Conservation (phyloP, 2,329 filamentous ascomycete species). For the Didymella lethalis region DNA sequence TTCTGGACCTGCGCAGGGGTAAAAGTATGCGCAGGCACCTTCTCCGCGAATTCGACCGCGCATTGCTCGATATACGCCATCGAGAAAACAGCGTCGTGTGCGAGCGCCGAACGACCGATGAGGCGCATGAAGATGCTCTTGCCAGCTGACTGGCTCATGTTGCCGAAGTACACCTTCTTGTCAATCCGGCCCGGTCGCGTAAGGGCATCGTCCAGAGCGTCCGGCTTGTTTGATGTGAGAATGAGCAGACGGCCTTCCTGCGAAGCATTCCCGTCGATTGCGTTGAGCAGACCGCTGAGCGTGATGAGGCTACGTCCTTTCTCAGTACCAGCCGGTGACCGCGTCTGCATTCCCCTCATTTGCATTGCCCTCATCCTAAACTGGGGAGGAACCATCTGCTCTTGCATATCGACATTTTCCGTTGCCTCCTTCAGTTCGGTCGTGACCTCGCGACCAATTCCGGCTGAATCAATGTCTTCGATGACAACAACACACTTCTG, state of each 20-base stretch:
- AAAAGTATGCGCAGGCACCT: constrained; percentile 39
- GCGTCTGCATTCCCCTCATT: not conserved
- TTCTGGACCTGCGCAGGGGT: constrained; percentile 46
- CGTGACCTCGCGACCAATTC: constrained; percentile 36
- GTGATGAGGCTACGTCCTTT: constrained; percentile 48
- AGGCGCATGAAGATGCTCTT: constrained; percentile 43
- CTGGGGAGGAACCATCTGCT: constrained; percentile 20
- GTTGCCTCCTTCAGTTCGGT: not conserved
- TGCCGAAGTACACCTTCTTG: constrained; percentile 76
- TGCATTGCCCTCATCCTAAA: not conserved
- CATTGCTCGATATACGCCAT: constrained; percentile 32
- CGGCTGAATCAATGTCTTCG: constrained; percentile 53
- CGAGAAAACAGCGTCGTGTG: constrained; percentile 28
- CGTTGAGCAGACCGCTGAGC: constrained; percentile 77
- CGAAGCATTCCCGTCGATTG: constrained; percentile 80
- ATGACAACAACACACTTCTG: constrained; percentile 51
- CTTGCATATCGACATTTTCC: constrained; percentile 8
- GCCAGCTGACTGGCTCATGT: constrained; percentile 31
- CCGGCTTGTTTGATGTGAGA: constrained; percentile 81
- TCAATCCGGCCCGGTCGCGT: constrained; percentile 77
- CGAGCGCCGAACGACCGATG: constrained; percentile 36
- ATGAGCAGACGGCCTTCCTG: constrained; percentile 80
- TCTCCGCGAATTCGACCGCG: constrained; percentile 37
- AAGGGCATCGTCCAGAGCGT: constrained; percentile 75
- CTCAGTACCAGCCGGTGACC: not conserved